Evolutionary conservation across 2,329 filamentous ascomycete genomes (phyloP).

Genomic region (Exophiala dermatitidis): DNA sequence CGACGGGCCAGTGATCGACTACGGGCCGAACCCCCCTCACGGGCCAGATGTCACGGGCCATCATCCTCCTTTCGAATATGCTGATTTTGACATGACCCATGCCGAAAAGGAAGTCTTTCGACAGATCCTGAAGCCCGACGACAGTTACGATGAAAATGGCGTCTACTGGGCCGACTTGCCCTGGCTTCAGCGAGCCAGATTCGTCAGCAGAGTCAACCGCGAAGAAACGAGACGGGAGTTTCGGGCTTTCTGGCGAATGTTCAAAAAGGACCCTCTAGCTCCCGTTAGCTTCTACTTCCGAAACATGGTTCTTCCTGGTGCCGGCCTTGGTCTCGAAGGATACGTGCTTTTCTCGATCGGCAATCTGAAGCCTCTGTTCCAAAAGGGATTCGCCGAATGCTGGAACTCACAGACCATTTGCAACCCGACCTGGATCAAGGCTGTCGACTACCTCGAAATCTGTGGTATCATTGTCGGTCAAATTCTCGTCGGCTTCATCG

Average conservation of each 20-base stretch:
- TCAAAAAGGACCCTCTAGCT: constrained; percentile 77
- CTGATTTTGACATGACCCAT: constrained; percentile 45
- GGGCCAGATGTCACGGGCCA: constrained; percentile 42
- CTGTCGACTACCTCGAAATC: constrained; percentile 87
- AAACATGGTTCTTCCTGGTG: constrained; percentile 86
- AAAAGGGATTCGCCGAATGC: constrained; percentile 66
- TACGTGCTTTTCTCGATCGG: constrained; percentile 97
- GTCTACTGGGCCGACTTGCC: constrained; percentile 90
- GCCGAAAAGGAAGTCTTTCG: constrained; percentile 62
- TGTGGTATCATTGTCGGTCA: constrained; percentile 93
- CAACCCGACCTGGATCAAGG: constrained; percentile 69
- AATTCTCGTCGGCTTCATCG: constrained; percentile 72
- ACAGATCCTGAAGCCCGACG: constrained; percentile 75
- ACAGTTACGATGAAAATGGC: constrained; percentile 74
- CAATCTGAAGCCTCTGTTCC: constrained; percentile 77
- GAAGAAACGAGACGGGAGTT: constrained; percentile 64
- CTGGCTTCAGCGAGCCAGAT: constrained; percentile 60
- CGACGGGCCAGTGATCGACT: constrained; percentile 14
- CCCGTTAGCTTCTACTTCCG: constrained; percentile 80
- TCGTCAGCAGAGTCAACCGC: constrained; percentile 67
- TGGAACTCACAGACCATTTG: constrained; percentile 65
- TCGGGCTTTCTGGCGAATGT: constrained; percentile 62
- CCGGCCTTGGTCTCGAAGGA: constrained; percentile 83
- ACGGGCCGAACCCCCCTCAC: constrained; percentile 36
- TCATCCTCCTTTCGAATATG: constrained; percentile 38